phyloP scores from a whole-genome alignment of 139 green algal species.

The Chlamydomonas urium region DNA sequence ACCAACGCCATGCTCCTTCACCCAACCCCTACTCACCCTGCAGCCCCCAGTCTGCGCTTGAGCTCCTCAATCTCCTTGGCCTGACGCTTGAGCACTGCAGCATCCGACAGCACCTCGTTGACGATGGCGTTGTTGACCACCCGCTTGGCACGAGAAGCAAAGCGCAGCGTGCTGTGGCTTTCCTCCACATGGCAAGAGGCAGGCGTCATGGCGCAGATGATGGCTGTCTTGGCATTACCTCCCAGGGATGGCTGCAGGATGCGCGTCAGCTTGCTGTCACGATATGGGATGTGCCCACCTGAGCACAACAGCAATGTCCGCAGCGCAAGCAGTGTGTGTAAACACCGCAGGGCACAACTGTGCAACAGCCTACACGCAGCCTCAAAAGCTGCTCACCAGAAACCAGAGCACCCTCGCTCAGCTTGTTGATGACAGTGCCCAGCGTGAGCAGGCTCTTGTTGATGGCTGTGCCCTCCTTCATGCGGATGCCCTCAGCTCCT shows the following conservation, averaged over 20 bases:
- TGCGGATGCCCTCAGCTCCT: slow-evolving; percentile 83
- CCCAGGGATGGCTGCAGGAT: slow-evolving; percentile 84
- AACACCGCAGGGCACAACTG: no score
- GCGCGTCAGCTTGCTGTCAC: slow-evolving; percentile 90
- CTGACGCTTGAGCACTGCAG: slow-evolving; percentile 83
- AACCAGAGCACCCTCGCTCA: slow-evolving; percentile 62
- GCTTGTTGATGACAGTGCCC: slow-evolving; percentile 96
- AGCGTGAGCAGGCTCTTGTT: slow-evolving; percentile 90
- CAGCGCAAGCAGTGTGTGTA: no score
- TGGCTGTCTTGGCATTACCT: slow-evolving; percentile 93
- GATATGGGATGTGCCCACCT: slow-evolving; percentile 67
- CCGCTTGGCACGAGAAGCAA: slow-evolving; percentile 86
- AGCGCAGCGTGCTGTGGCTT: slow-evolving; percentile 87
- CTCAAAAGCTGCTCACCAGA: neutral
- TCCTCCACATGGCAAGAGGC: slow-evolving; percentile 80
- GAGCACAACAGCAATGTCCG: no score
- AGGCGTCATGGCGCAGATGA: slow-evolving; percentile 93
- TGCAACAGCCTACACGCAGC: neutral
- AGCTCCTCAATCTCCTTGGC: slow-evolving; percentile 84
- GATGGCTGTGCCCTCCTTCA: slow-evolving; percentile 93
- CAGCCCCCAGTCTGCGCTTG: slow-evolving; percentile 34
- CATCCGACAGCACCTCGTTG: slow-evolving; percentile 82
- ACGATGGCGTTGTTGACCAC: slow-evolving; percentile 89
- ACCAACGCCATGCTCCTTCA: no score
- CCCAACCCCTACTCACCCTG: no score